Evolutionary conservation across 1,139 yeast genomes (phyloP).

Genomic region (Saccharomycopsis hybrid): DNA sequence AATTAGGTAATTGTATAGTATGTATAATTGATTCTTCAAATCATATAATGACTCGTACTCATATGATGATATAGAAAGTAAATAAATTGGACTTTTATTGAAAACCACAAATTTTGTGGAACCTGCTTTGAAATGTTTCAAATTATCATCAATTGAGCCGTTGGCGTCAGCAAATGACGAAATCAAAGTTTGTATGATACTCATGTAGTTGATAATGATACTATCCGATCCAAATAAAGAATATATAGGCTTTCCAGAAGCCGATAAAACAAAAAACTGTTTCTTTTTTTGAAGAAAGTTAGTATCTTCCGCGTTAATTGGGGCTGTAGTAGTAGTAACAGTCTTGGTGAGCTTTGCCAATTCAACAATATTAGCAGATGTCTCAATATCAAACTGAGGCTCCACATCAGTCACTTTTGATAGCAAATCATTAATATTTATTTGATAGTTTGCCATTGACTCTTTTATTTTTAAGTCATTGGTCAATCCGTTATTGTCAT

Average conservation of each 20-base stretch:
- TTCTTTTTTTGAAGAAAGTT: slow-evolving; percentile 38
- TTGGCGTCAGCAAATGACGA: slow-evolving; percentile 29
- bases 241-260: slow-evolving; percentile 92
- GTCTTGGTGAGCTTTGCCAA: not conserved
- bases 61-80: slow-evolving; percentile 67
- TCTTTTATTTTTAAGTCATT: not conserved
- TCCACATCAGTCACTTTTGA: slow-evolving; percentile 1
- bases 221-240: slow-evolving; percentile 74
- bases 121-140: slow-evolving; percentile 37
- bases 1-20: slow-evolving; percentile 72
- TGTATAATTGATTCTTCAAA: slow-evolving; percentile 58
- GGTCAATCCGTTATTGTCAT: slow-evolving; percentile 7
- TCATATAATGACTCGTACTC: slow-evolving; percentile 43
- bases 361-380: not conserved
- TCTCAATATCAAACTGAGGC: not conserved
- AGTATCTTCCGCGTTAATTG: slow-evolving; percentile 17
- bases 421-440: slow-evolving; percentile 10
- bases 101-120: slow-evolving; percentile 50
- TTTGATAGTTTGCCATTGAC: slow-evolving; percentile 7
- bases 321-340: not conserved
- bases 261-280: slow-evolving; percentile 76
- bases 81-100: slow-evolving; percentile 60
- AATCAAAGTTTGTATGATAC: slow-evolving; percentile 41
- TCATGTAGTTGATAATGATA: slow-evolving; percentile 66
- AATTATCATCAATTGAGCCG: slow-evolving; percentile 25